phyloP scores from a whole-genome alignment of 805 yeast genomes.

The Naumovozyma baii region DNA sequence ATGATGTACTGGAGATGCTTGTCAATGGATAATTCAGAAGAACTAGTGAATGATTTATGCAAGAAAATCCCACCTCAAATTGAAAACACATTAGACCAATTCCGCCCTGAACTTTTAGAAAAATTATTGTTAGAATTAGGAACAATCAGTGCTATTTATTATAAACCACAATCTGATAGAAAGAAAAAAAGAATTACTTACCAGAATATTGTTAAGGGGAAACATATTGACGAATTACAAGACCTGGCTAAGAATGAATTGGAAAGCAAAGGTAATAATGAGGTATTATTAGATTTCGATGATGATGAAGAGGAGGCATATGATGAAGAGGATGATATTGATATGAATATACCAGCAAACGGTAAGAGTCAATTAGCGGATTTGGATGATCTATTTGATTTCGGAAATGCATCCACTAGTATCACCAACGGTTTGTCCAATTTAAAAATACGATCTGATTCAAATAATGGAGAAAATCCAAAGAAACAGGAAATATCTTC shows the following conservation, averaged over 20 bases:
- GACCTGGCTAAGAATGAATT: conserved; percentile 70
- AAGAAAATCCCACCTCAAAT: conserved; percentile 52
- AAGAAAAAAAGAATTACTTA: conserved; percentile 33
- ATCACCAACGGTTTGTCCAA: neutral
- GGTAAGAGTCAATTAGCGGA: conserved; percentile 49
- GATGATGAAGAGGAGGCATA: conserved; percentile 39
- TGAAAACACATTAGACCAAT: conserved; percentile 58
- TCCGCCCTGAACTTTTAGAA: conserved; percentile 59
- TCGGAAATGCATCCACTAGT: conserved; percentile 20
- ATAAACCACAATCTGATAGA: conserved; percentile 63
- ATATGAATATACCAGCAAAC: conserved; percentile 6
- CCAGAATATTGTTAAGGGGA: conserved; percentile 33
- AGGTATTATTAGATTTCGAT: conserved; percentile 78
- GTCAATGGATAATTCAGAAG: conserved; percentile 34
- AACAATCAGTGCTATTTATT: conserved; percentile 81
- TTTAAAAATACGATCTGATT: conserved; percentile 2
- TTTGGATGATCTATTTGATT: conserved; percentile 59
- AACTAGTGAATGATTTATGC: conserved; percentile 22
- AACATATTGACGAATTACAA: conserved; percentile 68
- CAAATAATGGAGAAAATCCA: neutral
- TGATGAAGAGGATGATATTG: conserved; percentile 64
- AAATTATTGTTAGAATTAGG: conserved; percentile 68
- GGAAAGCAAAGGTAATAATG: conserved; percentile 54
- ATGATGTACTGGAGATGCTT: conserved; percentile 71
- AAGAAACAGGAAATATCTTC: conserved; percentile 4